These are phyloP conservation scores for Asterophora parasitica DNA, from an alignment of 768 basidiomycete genomes.

Conservation along the genomic window DNA sequence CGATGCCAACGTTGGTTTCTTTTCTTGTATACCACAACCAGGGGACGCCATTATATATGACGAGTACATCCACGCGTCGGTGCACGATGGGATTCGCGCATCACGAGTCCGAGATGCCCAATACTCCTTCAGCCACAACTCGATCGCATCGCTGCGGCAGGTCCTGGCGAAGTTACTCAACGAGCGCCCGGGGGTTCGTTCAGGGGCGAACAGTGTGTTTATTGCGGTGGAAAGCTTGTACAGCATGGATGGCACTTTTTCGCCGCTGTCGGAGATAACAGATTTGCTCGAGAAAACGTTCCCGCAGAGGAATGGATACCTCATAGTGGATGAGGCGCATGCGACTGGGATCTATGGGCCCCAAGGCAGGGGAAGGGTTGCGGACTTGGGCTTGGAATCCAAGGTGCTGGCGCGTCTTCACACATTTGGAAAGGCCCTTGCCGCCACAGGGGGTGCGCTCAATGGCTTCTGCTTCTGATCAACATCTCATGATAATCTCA, in stretches of 20 bases:
- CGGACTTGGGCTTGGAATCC: conserved; percentile 61
- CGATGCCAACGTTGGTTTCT: conserved; percentile 88
- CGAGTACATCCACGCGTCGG: conserved; percentile 74
- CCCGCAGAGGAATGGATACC: conserved; percentile 57
- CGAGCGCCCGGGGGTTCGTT: conserved; percentile 30
- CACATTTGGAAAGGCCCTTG: conserved; percentile 92
- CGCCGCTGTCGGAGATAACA: conserved; percentile 67
- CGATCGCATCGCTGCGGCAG: conserved; percentile 41
- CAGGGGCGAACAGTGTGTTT: conserved; percentile 53
- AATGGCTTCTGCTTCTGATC: neutral
- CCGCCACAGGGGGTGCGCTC: conserved; percentile 74
- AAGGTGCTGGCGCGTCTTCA: conserved; percentile 75
- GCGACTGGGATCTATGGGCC: conserved; percentile 87
- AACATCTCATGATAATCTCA: neutral
- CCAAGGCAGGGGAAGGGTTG: conserved; percentile 70
- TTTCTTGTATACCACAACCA: conserved; percentile 70
- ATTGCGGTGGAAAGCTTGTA: conserved; percentile 87
- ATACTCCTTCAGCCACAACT: conserved; percentile 70
- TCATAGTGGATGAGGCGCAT: conserved; percentile 93
- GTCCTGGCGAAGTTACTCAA: conserved; percentile 38
- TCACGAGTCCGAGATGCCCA: conserved; percentile 41
- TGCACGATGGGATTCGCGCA: conserved; percentile 85
- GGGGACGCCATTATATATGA: conserved; percentile 40
- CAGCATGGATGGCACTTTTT: conserved; percentile 93
- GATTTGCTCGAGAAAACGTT: conserved; percentile 56